A percentile compares a stretch with the other conserved stretches of the same genome.
Conservation (phyloP, 148 eudicot genomes). For the Silene uniflora region DNA sequence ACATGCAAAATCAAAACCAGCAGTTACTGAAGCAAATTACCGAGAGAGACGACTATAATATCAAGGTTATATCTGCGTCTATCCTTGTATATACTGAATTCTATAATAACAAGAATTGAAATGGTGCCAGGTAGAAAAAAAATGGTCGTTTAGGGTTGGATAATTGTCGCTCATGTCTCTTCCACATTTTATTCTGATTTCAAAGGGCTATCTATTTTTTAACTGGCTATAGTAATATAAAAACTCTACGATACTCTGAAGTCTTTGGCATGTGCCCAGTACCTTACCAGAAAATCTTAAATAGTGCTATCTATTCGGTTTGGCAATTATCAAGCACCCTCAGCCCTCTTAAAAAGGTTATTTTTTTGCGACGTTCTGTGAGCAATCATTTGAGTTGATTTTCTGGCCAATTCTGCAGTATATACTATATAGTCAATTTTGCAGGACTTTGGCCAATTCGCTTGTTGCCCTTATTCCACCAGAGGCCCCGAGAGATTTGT, state of each 20-base stretch:
- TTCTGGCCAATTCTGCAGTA: too few relatives aligned
- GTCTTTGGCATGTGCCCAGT: not conserved
- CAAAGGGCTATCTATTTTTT: too few relatives aligned
- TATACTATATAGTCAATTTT: too few relatives aligned
- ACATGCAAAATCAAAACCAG: conserved; percentile 88
- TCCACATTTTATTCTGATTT: not conserved
- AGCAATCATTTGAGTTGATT: too few relatives aligned
- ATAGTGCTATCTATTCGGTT: not conserved
- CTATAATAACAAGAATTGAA: not conserved
- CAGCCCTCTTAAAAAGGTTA: too few relatives aligned
- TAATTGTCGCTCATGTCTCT: not conserved
- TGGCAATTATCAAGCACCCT: too few relatives aligned
- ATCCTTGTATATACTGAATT: not conserved
- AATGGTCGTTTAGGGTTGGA: not conserved
- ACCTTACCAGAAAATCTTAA: not conserved
- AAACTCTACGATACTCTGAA: not conserved
- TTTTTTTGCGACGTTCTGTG: too few relatives aligned
- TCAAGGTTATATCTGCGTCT: conserved; percentile 48
- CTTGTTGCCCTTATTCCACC: too few relatives aligned
- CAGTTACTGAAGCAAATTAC: conserved; percentile 84
- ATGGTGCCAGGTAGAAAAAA: not conserved
- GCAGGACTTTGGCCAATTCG: too few relatives aligned
- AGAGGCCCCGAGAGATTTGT: too few relatives aligned
- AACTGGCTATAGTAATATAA: too few relatives aligned
- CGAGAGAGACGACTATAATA: conserved; percentile 93